Evolutionary conservation across 2,329 filamentous ascomycete genomes (phyloP).

Genomic region (Cytospora paraplurivora): DNA sequence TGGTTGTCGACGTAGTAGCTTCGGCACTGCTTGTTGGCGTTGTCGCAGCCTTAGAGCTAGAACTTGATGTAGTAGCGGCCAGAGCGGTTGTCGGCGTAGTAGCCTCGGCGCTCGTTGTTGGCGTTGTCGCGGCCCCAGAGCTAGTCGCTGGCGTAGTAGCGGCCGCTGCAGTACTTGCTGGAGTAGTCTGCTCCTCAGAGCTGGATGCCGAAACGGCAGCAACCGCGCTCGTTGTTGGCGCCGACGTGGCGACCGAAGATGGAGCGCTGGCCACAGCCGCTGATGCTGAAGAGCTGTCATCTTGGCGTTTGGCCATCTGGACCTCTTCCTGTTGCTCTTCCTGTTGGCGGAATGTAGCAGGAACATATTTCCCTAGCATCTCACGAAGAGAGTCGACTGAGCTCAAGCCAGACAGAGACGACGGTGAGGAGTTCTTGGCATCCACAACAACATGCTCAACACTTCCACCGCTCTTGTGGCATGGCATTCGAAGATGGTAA

Average conservation of each 20-base stretch:
- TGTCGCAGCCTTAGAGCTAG: background rate
- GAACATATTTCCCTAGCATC: slow-evolving; percentile 64
- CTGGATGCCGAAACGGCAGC: background rate
- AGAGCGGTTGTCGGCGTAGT: slow-evolving; percentile 1
- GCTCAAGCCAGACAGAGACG: slow-evolving; percentile 52
- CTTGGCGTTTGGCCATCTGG: slow-evolving; percentile 44
- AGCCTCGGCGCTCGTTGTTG: background rate
- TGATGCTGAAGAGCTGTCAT: slow-evolving; percentile 36
- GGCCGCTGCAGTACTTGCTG: background rate
- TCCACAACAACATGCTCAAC: slow-evolving; percentile 10
- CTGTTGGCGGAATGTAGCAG: slow-evolving; percentile 57
- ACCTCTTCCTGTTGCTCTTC: slow-evolving; percentile 2
- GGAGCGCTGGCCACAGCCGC: slow-evolving; percentile 10
- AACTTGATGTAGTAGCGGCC: background rate
- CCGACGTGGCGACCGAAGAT: slow-evolving; percentile 30
- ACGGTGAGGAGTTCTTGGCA: slow-evolving; percentile 29
- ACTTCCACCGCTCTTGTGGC: slow-evolving; percentile 14
- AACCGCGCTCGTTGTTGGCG: slow-evolving; percentile 20
- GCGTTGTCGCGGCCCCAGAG: slow-evolving; percentile 14
- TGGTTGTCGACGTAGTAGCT: background rate
- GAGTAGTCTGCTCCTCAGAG: background rate
- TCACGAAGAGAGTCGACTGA: slow-evolving; percentile 65
- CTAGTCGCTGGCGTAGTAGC: background rate
- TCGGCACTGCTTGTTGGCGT: background rate
- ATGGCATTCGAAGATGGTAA: slow-evolving; percentile 14